These are phyloP conservation scores for Metschnikowia orientalis DNA, from an alignment of 805 yeast genomes.

Conservation along the genomic window DNA sequence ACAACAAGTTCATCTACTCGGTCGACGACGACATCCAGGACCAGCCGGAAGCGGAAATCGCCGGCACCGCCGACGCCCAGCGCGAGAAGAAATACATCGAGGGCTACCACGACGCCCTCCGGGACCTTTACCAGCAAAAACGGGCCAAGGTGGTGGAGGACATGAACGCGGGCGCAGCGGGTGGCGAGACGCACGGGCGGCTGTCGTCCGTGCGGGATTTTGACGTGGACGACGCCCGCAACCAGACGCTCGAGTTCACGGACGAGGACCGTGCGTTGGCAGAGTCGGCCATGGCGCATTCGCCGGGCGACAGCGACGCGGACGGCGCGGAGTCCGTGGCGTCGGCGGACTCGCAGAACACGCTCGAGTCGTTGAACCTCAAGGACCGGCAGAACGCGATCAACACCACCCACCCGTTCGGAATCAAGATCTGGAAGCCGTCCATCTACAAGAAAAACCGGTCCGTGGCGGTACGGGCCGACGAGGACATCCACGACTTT, in stretches of 20 bases:
- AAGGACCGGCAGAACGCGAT: constrained; percentile 94
- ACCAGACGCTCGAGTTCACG: constrained; percentile 7
- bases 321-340: constrained; percentile 24
- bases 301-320: constrained; percentile 11
- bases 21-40: constrained; percentile 83
- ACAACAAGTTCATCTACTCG: constrained; percentile 49
- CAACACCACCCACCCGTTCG: constrained; percentile 95
- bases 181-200: constrained; percentile 1
- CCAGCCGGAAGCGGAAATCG: constrained; percentile 41
- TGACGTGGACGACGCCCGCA: constrained; percentile 7
- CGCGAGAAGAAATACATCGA: constrained; percentile 49
- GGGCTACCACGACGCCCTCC: constrained; percentile 69
- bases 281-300: constrained; percentile 13
- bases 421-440: constrained; percentile 98
- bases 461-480: constrained; percentile 87
- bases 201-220: constrained; percentile 1
- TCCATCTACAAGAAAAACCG: constrained; percentile 90
- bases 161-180: constrained; percentile 5
- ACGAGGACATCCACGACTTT: constrained; percentile 86
- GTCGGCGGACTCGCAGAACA: constrained; percentile 36
- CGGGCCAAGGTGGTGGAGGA: constrained; percentile 10
- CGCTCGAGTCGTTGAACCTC: constrained; percentile 80
- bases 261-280: constrained; percentile 3
- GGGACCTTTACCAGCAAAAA: constrained; percentile 30
- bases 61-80: constrained; percentile 35